A percentile compares a stretch with the other conserved stretches of the same genome.
Conservation (phyloP, 2,329 filamentous ascomycete genomes). For the Colletotrichum eremochloae region DNA sequence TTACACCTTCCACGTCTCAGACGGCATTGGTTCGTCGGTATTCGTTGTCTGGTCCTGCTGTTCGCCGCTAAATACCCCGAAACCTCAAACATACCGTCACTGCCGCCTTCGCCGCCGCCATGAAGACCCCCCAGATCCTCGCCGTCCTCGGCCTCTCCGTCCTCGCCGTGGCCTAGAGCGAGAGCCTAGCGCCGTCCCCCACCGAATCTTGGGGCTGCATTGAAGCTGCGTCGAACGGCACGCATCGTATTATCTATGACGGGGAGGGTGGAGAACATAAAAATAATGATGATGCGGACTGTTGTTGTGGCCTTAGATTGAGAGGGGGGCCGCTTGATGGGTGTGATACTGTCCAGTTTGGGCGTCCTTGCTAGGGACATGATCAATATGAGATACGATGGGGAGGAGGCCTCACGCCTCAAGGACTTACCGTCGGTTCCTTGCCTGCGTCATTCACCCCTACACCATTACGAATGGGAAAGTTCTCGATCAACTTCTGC, state of each 20-base stretch:
- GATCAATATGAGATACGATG: neutral
- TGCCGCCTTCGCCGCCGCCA: neutral
- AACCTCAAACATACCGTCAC: too few species aligned
- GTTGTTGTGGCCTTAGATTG: too few species aligned
- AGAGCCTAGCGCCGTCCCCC: slow-evolving; percentile 49
- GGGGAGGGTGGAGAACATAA: too few species aligned
- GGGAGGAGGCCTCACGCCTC: neutral
- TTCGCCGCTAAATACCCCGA: neutral
- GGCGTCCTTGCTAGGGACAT: neutral
- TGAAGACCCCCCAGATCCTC: slow-evolving; percentile 40
- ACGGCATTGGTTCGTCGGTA: neutral
- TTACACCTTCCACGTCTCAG: too few species aligned
- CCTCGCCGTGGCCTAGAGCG: slow-evolving; percentile 35
- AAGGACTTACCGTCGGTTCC: neutral
- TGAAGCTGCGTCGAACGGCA: too few species aligned
- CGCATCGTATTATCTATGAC: too few species aligned
- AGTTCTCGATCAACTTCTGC: neutral
- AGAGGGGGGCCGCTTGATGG: neutral
- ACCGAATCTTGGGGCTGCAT: slow-evolving; percentile 53
- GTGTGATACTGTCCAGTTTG: neutral
- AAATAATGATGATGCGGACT: too few species aligned
- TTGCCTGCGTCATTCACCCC: neutral
- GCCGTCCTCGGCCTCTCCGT: slow-evolving; percentile 35
- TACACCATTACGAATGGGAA: neutral
- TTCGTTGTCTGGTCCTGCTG: too few species aligned